Evolutionary conservation across 805 yeast genomes (phyloP).

Genomic region (Teunomyces atbi): DNA sequence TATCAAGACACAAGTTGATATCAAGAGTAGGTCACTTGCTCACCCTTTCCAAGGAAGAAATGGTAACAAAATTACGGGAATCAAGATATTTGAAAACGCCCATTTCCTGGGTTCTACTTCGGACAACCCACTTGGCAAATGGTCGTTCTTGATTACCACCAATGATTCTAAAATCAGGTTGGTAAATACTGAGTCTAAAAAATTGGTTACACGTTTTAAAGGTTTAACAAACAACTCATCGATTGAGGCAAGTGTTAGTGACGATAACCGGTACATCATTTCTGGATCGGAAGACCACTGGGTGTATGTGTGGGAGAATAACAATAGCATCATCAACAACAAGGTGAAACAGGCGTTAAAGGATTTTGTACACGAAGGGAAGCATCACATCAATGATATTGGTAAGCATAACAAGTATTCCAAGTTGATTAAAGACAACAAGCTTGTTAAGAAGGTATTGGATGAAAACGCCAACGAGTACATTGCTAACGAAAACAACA

Average conservation of each 20-base stretch:
- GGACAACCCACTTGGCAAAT: constrained; percentile 17
- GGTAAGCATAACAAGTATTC: constrained; percentile 26
- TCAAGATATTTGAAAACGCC: constrained; percentile 46
- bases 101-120: constrained; percentile 6
- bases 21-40: constrained; percentile 25
- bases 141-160: constrained; percentile 58
- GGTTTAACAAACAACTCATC: constrained; percentile 76
- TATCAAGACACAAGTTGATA: constrained; percentile 29
- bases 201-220: constrained; percentile 63
- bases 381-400: constrained; percentile 31
- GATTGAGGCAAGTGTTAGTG: constrained; percentile 63
- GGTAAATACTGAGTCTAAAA: constrained; percentile 52
- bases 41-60: constrained; percentile 22
- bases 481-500: constrained; percentile 50
- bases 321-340: constrained; percentile 41
- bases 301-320: constrained; percentile 75
- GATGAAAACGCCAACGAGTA: constrained; percentile 17
- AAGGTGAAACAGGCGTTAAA: constrained; percentile 33
- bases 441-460: constrained; percentile 28
- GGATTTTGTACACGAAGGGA: constrained; percentile 35
- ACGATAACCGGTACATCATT: constrained; percentile 56
- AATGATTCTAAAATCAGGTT: constrained; percentile 80
- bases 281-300: constrained; percentile 88
- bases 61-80: constrained; percentile 68
- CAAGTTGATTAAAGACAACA: constrained; percentile 27